phyloP scores from a whole-genome alignment of 1,284 basidiomycete species.

The Coniophora puteana region DNA sequence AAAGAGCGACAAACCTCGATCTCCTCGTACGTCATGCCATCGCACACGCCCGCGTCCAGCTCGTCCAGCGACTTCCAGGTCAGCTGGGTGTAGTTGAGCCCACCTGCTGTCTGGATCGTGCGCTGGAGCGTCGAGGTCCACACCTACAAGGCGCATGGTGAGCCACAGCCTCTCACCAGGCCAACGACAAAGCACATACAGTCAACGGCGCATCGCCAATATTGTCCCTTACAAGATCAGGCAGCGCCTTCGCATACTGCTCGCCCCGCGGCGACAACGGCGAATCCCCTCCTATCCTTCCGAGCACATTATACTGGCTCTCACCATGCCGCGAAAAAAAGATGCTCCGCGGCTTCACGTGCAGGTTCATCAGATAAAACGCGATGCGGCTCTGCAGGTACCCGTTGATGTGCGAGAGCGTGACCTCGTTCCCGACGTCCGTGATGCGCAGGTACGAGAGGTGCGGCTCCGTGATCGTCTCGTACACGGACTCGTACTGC shows the following conservation, averaged over 20 bases:
- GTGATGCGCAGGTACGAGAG: constrained; percentile 85
- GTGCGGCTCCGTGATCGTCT: constrained; percentile 87
- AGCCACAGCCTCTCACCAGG: background rate
- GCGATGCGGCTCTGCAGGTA: constrained; percentile 96
- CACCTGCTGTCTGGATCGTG: constrained; percentile 88
- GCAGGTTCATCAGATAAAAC: constrained; percentile 98
- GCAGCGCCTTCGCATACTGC: constrained; percentile 84
- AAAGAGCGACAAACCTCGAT: constrained; percentile 67
- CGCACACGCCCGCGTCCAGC: constrained; percentile 97
- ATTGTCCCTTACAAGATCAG: constrained; percentile 85
- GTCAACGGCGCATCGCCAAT: constrained; percentile 88
- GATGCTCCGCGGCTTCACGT: constrained; percentile 94
- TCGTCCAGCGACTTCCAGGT: constrained; percentile 99
- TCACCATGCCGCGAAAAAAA: constrained; percentile 99
- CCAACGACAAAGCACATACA: constrained; percentile 39
- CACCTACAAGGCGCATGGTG: constrained; percentile 46
- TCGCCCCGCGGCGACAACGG: constrained; percentile 81
- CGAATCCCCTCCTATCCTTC: constrained; percentile 97
- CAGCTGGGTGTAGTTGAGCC: constrained; percentile 86
- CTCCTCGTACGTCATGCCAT: constrained; percentile 99
- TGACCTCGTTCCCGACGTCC: constrained; percentile 86
- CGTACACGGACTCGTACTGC: constrained; percentile 95
- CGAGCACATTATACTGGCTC: constrained; percentile 95
- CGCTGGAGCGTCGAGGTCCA: constrained; percentile 96
- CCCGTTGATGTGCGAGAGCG: constrained; percentile 82